Evolutionary conservation across 2,329 filamentous ascomycete species (phyloP).

Genomic region (Elsinoe necatrix): DNA sequence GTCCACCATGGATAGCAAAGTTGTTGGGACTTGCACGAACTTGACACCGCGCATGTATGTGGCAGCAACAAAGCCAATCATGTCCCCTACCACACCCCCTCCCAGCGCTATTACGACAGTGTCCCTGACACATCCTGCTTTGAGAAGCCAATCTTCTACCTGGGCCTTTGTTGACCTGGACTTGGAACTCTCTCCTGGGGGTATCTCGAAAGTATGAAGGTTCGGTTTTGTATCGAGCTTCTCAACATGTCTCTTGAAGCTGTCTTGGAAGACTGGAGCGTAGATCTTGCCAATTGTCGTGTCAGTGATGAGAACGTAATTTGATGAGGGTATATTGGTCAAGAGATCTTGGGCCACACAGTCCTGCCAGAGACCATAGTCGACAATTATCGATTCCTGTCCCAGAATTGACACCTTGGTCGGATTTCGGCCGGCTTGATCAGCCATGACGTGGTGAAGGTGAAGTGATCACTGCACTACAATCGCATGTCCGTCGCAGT

Average conservation of each 20-base stretch:
- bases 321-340: slow-evolving; percentile 68
- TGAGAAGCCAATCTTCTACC: slow-evolving; percentile 95
- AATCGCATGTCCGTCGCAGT: slow-evolving; percentile 4
- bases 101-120: slow-evolving; percentile 91
- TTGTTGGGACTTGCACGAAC: slow-evolving; percentile 94
- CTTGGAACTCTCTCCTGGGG: slow-evolving; percentile 90
- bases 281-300: slow-evolving; percentile 81
- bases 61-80: slow-evolving; percentile 94
- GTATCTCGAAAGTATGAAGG: slow-evolving; percentile 75
- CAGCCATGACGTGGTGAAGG: background rate
- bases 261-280: slow-evolving; percentile 63
- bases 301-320: slow-evolving; percentile 94
- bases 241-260: slow-evolving; percentile 45
- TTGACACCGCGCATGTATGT: slow-evolving; percentile 98
- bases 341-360: slow-evolving; percentile 78
- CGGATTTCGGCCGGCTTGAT: slow-evolving; percentile 23
- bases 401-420: slow-evolving; percentile 73
- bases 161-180: slow-evolving; percentile 86
- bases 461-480: background rate
- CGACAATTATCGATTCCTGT: slow-evolving; percentile 81
- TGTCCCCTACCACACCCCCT: slow-evolving; percentile 93
- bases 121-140: slow-evolving; percentile 85
- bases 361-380: slow-evolving; percentile 79
- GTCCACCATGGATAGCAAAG: slow-evolving; percentile 92
- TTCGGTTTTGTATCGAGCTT: slow-evolving; percentile 46